These are phyloP conservation scores for Geranium brycei DNA, from an alignment of 345 rosid species.

Conservation along the genomic window DNA sequence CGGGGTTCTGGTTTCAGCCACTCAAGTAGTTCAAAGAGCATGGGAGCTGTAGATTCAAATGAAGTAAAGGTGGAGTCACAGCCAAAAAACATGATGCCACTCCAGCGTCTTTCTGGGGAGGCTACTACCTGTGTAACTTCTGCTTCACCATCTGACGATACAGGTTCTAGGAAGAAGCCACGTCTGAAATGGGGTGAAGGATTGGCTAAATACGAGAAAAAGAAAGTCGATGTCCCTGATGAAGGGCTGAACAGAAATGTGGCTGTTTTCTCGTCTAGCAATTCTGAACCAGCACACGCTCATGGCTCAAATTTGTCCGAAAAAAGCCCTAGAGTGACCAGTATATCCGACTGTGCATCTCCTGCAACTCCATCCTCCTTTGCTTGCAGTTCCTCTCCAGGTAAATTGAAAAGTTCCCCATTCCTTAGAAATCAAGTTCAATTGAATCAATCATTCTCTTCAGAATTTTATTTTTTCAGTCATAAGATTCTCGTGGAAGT, in stretches of 20 bases:
- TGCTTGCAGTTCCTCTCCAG: conserved; percentile 81
- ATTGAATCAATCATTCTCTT: background rate
- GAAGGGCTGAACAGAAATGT: conserved; percentile 32
- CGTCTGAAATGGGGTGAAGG: conserved; percentile 94
- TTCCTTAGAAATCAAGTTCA: background rate
- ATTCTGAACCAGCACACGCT: conserved; percentile 26
- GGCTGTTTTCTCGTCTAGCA: conserved; percentile 13
- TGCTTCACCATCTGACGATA: conserved; percentile 33
- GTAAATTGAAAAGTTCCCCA: conserved; percentile 21
- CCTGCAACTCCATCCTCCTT: conserved; percentile 84
- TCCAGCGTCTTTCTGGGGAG: conserved; percentile 46
- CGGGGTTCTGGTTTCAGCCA: conserved; percentile 63
- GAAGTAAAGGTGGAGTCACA: conserved; percentile 40
- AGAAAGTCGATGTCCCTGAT: conserved; percentile 61
- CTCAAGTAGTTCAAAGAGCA: conserved; percentile 67
- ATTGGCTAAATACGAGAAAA: conserved; percentile 75
- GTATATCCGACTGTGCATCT: conserved; percentile 49
- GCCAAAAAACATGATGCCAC: conserved; percentile 24
- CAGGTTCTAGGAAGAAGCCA: conserved; percentile 53
- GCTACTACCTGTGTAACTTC: conserved; percentile 40
- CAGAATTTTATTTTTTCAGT: background rate
- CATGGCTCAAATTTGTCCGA: conserved; percentile 31
- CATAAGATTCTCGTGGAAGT: background rate
- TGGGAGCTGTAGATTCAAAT: conserved; percentile 45
- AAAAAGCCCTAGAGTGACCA: conserved; percentile 38